phyloP scores from a whole-genome alignment of 2,329 filamentous ascomycete genomes.

The Graphiopsis chlorocephala region DNA sequence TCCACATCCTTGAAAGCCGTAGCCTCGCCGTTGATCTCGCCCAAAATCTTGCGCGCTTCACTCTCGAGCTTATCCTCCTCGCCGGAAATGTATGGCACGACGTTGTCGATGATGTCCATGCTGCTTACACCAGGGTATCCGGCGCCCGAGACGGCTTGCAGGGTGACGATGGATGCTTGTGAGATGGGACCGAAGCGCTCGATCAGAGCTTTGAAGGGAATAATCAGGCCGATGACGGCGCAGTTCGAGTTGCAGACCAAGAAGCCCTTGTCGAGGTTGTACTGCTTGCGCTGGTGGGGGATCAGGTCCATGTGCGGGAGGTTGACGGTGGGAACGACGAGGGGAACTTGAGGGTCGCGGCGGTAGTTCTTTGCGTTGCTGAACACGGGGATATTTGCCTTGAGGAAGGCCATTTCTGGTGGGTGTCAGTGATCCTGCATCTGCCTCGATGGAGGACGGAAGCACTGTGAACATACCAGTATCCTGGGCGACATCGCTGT shows the following conservation, averaged over 20 bases:
- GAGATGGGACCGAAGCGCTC: slow-evolving; percentile 76
- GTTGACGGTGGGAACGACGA: slow-evolving; percentile 95
- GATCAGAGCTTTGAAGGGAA: slow-evolving; percentile 88
- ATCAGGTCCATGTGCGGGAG: slow-evolving; percentile 82
- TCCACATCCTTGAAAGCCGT: slow-evolving; percentile 76
- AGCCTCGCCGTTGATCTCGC: slow-evolving; percentile 65
- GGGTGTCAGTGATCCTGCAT: slow-evolving; percentile 14
- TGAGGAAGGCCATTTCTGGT: slow-evolving; percentile 83
- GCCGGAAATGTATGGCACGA: slow-evolving; percentile 87
- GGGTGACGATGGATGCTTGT: slow-evolving; percentile 81
- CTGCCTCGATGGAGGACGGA: neutral
- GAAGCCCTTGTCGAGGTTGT: slow-evolving; percentile 77
- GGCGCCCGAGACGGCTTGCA: slow-evolving; percentile 91
- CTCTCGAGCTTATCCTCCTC: slow-evolving; percentile 97
- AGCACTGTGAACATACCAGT: slow-evolving; percentile 60
- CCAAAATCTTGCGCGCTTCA: slow-evolving; percentile 93
- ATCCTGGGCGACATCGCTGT: slow-evolving; percentile 88
- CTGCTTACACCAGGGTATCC: slow-evolving; percentile 86
- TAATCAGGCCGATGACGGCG: slow-evolving; percentile 92
- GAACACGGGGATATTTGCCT: slow-evolving; percentile 85
- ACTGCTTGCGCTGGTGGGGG: slow-evolving; percentile 76
- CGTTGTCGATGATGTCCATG: slow-evolving; percentile 96
- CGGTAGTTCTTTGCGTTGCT: slow-evolving; percentile 98
- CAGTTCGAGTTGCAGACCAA: slow-evolving; percentile 98
- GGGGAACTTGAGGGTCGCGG: slow-evolving; percentile 81